Percentiles rank a stretch among this genome's conserved stretches.
phyloP scores from a whole-genome alignment of 257 asterid genomes.

The Nicotiana tomentosiformis region DNA sequence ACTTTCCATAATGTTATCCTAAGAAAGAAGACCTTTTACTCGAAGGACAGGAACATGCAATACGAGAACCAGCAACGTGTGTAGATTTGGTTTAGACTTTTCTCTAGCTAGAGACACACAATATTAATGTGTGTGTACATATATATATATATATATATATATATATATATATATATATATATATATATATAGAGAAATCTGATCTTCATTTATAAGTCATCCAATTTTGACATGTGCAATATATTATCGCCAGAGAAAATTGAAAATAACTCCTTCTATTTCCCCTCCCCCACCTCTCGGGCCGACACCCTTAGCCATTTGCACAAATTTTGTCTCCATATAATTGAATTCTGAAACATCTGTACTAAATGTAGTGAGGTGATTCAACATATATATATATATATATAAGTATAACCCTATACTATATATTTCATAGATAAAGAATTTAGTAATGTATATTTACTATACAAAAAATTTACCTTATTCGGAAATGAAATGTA shows the following conservation, averaged over 20 bases:
- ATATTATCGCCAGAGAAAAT: not conserved
- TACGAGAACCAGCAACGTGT: not conserved
- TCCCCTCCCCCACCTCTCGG: too few species aligned
- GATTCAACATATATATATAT: not conserved
- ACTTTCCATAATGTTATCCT: too few species aligned
- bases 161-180: too few species aligned
- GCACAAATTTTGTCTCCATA: not conserved
- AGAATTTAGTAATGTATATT: too few species aligned
- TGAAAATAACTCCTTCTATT: too few species aligned
- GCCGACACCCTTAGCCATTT: not conserved
- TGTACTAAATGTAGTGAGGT: not conserved
- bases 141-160: too few species aligned
- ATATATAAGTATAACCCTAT: not conserved
- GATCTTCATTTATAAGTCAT: not conserved
- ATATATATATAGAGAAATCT: too few species aligned
- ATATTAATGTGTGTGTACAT: too few species aligned
- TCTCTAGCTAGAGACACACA: not conserved
- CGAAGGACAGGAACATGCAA: too few species aligned
- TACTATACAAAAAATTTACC: too few species aligned
- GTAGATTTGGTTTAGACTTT: not conserved
- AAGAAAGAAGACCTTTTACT: too few species aligned
- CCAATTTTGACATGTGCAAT: not conserved
- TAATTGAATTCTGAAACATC: not conserved
- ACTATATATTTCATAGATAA: too few species aligned
- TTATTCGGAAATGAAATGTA: not conserved